Percentiles rank a stretch among this genome's conserved stretches.
Evolutionary conservation across 805 yeast species (phyloP).

Genomic region (Zygosaccharomyces kombuchaensis): DNA sequence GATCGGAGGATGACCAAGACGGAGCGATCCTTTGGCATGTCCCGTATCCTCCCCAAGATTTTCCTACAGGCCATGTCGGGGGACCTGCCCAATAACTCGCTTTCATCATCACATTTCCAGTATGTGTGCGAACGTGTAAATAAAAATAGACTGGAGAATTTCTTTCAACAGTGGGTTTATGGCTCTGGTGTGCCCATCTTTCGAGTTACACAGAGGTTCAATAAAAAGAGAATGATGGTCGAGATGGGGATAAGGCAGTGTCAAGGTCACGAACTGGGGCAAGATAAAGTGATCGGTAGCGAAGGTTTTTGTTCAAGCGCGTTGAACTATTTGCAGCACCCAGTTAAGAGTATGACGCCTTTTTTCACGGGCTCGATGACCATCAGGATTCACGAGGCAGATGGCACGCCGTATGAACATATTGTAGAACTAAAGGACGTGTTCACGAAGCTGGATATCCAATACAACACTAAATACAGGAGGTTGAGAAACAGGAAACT

Average conservation of each 20-base stretch:
- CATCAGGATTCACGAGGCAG: constrained; percentile 93
- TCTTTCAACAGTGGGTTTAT: constrained; percentile 91
- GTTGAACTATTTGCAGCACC: constrained; percentile 22
- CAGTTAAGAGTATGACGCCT: constrained; percentile 21
- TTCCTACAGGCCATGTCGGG: constrained; percentile 95
- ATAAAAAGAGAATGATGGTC: constrained; percentile 86
- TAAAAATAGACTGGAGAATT: constrained; percentile 72
- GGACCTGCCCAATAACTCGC: constrained; percentile 70
- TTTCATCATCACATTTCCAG: constrained; percentile 82
- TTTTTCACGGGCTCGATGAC: constrained; percentile 94
- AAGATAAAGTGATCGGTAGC: constrained; percentile 23
- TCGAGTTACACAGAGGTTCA: constrained; percentile 84
- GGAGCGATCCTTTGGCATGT: constrained; percentile 87
- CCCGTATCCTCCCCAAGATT: constrained; percentile 85
- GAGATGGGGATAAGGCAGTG: constrained; percentile 93
- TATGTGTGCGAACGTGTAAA: constrained; percentile 94
- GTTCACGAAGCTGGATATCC: constrained; percentile 84
- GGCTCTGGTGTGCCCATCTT: constrained; percentile 87
- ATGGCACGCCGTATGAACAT: constrained; percentile 98
- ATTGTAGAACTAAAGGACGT: constrained; percentile 86
- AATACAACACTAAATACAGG: constrained; percentile 89
- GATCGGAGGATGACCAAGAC: constrained; percentile 95
- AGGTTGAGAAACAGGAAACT: constrained; percentile 60
- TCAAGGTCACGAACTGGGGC: constrained; percentile 57
- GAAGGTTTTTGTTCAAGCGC: constrained; percentile 31